A percentile compares a stretch with the other conserved stretches of the same genome.
phyloP scores from a whole-genome alignment of 2,329 filamentous ascomycete species.

The Xylariaceae sp. region DNA sequence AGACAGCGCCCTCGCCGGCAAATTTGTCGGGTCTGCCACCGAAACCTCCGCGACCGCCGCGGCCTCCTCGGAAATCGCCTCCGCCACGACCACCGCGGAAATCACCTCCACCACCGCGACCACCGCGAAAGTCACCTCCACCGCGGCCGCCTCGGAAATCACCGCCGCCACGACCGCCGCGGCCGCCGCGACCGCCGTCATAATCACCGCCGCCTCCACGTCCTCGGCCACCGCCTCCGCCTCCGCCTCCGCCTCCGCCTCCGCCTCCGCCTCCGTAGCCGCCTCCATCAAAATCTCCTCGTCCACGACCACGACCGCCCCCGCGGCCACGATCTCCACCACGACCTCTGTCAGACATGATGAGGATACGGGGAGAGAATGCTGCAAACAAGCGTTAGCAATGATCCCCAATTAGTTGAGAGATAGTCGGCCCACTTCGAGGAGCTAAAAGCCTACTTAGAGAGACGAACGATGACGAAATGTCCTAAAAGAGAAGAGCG shows the following conservation, averaged over 20 bases:
- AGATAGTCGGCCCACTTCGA: neutral
- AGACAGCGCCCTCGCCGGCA: slow-evolving; percentile 25
- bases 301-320: slow-evolving; percentile 9
- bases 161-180: neutral
- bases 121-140: neutral
- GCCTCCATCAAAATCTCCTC: slow-evolving; percentile 17
- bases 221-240: neutral
- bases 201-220: neutral
- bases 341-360: slow-evolving; percentile 17
- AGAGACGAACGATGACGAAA: neutral
- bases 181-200: neutral
- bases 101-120: neutral
- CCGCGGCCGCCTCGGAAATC: neutral
- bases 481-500: no score
- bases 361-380: neutral
- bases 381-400: neutral
- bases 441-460: neutral
- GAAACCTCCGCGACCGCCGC: slow-evolving; percentile 2
- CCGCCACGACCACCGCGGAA: slow-evolving; percentile 5
- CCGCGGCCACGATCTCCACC: slow-evolving; percentile 17
- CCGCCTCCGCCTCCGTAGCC: slow-evolving; percentile 20
- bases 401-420: neutral
- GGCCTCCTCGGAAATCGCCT: neutral
- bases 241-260: neutral
- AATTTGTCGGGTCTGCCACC: slow-evolving; percentile 23